A percentile compares a stretch with the other conserved stretches of the same genome.
These are phyloP conservation scores for Talaromyces adpressus DNA, from an alignment of 495 filamentous ascomycete species.

Conservation along the genomic window DNA sequence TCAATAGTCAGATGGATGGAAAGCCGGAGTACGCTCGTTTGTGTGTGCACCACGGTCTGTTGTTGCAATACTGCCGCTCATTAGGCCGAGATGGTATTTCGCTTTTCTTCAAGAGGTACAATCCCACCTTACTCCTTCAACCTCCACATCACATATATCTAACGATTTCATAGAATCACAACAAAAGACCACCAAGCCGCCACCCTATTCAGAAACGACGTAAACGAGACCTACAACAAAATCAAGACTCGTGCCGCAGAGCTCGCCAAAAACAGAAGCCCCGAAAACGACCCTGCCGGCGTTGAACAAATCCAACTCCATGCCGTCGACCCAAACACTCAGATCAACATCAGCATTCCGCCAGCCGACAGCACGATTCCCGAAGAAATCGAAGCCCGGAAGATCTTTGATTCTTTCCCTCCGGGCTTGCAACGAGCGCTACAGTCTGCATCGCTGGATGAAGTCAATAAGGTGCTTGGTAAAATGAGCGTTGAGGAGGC, in stretches of 20 bases:
- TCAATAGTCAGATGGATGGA: conserved; percentile 72
- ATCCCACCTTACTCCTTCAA: background rate
- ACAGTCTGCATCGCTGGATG: conserved; percentile 76
- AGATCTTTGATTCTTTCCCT: conserved; percentile 78
- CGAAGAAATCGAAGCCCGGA: conserved; percentile 55
- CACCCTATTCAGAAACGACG: conserved; percentile 86
- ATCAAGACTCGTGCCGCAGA: conserved; percentile 76
- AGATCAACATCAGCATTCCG: conserved; percentile 81
- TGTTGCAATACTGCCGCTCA: conserved; percentile 90
- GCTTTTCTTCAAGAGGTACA: conserved; percentile 84
- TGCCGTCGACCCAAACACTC: conserved; percentile 87
- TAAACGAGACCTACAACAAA: conserved; percentile 72
- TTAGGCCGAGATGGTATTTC: conserved; percentile 82
- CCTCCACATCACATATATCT: background rate
- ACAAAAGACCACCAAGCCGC: conserved; percentile 87
- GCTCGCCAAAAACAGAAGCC: conserved; percentile 58
- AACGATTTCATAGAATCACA: conserved; percentile 57
- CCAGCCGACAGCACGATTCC: conserved; percentile 54
- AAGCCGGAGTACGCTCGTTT: conserved; percentile 71
- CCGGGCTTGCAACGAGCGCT: conserved; percentile 74
- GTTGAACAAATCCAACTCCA: conserved; percentile 98
- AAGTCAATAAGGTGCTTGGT: conserved; percentile 93
- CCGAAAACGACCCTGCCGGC: conserved; percentile 57
- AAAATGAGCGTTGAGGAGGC: conserved; percentile 91
- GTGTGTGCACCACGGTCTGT: conserved; percentile 88